Percentiles rank a stretch among this genome's conserved stretches.
Conservation (phyloP, 768 basidiomycete genomes). For the Leccinum uliginosum region DNA sequence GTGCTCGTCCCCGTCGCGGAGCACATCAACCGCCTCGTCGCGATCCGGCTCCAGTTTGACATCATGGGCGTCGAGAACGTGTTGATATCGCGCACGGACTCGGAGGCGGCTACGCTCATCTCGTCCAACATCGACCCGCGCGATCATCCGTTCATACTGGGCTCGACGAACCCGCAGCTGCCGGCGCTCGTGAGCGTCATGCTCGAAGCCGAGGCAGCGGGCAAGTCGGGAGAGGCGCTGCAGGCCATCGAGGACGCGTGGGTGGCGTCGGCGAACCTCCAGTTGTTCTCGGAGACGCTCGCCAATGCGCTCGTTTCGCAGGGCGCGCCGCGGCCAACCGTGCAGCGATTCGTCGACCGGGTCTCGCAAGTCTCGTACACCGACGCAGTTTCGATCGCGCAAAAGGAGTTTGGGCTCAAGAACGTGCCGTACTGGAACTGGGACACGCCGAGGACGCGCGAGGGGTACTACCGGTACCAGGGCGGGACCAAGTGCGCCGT, state of each 20-base stretch:
- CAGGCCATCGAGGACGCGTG: conserved; percentile 89
- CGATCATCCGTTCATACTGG: conserved; percentile 97
- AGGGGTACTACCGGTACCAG: conserved; percentile 96
- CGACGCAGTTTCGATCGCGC: conserved; percentile 69
- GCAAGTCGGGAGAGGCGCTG: conserved; percentile 73
- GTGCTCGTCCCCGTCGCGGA: conserved; percentile 96
- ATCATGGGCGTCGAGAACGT: conserved; percentile 98
- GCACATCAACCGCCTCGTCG: conserved; percentile 97
- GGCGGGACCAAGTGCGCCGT: conserved; percentile 95
- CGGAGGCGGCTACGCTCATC: conserved; percentile 96
- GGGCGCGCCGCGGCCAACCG: conserved; percentile 42
- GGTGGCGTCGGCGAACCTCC: conserved; percentile 72
- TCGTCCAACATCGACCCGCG: conserved; percentile 94
- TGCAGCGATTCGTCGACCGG: conserved; percentile 61
- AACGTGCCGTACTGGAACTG: conserved; percentile 87
- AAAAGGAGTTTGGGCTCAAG: conserved; percentile 71
- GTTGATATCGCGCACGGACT: conserved; percentile 90
- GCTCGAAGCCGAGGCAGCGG: conserved; percentile 77
- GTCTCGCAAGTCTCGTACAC: conserved; percentile 66
- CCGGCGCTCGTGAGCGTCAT: conserved; percentile 74
- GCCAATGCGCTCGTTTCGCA: conserved; percentile 63
- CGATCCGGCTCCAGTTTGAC: conserved; percentile 95
- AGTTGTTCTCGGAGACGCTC: conserved; percentile 72
- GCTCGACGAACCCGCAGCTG: conserved; percentile 72
- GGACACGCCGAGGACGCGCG: conserved; percentile 90